Conservation (phyloP, 2,329 filamentous ascomycete species). For the Ilyonectria destructans region DNA sequence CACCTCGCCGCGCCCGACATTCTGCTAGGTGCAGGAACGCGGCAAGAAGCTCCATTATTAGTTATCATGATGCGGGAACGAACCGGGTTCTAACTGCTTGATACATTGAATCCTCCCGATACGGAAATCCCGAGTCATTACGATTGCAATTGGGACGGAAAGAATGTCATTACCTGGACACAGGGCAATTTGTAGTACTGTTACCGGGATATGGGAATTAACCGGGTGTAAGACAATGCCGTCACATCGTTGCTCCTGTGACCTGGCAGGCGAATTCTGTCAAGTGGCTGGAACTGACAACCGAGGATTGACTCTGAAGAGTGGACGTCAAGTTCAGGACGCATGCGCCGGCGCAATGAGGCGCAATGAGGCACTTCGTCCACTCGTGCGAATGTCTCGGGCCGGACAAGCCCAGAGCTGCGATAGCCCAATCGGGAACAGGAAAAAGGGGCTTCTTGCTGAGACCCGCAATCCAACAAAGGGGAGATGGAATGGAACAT, state of each 20-base stretch:
- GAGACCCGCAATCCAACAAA: conserved; percentile 8
- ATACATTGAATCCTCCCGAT: too few species aligned
- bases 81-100: background rate
- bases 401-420: conserved; percentile 19
- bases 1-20: background rate
- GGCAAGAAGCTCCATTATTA: background rate
- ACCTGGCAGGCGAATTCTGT: conserved; percentile 6
- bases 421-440: conserved; percentile 21
- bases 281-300: conserved; percentile 10
- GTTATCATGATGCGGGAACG: background rate
- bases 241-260: background rate
- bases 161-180: background rate
- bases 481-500: conserved; percentile 36
- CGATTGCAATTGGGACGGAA: background rate
- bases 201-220: background rate
- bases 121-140: too few species aligned
- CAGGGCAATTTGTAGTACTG: background rate
- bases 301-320: background rate
- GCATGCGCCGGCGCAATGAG: too few species aligned
- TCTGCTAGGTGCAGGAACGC: background rate
- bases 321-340: background rate
- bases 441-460: conserved; percentile 1
- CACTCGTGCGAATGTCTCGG: conserved; percentile 23
- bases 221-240: background rate
- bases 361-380: background rate